Evolutionary conservation across 345 rosid species (phyloP).

Genomic region (Sonneratia alba): DNA sequence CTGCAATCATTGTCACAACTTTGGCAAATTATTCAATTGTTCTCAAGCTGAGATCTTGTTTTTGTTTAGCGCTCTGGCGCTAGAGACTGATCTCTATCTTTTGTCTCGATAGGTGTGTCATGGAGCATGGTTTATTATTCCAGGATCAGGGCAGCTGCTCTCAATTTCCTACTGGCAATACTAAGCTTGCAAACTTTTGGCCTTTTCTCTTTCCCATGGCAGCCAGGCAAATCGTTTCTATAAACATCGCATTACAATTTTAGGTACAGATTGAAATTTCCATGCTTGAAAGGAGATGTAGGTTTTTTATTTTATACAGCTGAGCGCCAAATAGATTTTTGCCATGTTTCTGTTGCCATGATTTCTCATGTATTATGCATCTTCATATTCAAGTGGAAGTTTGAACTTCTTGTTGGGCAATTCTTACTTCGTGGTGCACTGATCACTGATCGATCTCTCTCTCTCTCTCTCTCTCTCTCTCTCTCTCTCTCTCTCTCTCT

Average conservation of each 20-base stretch:
- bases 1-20: background rate
- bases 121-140: conserved; percentile 1
- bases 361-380: background rate
- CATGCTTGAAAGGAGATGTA: background rate
- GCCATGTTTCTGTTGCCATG: background rate
- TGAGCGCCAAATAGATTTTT: background rate
- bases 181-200: background rate
- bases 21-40: background rate
- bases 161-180: background rate
- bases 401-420: background rate
- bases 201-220: background rate
- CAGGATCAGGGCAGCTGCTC: background rate
- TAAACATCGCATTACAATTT: background rate
- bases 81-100: background rate
- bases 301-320: background rate
- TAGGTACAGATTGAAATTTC: background rate
- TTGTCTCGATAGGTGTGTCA: background rate
- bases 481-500: no score
- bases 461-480: no score
- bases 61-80: background rate
- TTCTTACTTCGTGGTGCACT: no score
- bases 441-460: no score
- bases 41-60: background rate
- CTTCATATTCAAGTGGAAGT: background rate
- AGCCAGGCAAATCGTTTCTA: background rate